A percentile compares a stretch with the other conserved stretches of the same genome.
Evolutionary conservation across 2,329 filamentous ascomycete genomes (phyloP).

Genomic region (Calonectria leucothoes): DNA sequence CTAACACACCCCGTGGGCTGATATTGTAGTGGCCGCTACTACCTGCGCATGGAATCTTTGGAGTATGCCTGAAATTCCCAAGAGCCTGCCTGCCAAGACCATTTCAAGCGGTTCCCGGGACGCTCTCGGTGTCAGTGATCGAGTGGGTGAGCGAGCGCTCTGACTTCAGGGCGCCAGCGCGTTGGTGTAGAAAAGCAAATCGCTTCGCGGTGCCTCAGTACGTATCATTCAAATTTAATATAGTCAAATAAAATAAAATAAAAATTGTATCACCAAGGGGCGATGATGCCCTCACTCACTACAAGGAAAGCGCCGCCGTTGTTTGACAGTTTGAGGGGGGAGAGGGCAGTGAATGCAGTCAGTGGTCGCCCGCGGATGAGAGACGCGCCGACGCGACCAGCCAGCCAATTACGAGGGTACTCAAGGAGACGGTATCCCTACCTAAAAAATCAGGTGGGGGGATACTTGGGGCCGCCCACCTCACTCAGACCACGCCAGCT

Average conservation of each 20-base stretch:
- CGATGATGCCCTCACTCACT: not conserved
- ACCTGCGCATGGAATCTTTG: not conserved
- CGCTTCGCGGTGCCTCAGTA: not conserved
- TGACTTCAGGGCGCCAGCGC: not conserved
- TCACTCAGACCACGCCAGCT: not conserved
- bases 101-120: not conserved
- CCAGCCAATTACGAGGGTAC: slow-evolving; percentile 1
- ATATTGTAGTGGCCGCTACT: not conserved
- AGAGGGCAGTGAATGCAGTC: not conserved
- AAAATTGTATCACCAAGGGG: not conserved
- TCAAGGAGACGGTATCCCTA: slow-evolving; percentile 21
- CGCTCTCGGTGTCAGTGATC: not conserved
- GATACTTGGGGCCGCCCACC: slow-evolving; percentile 16
- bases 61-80: not conserved
- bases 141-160: not conserved
- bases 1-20: slow-evolving; percentile 25
- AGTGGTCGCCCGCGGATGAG: slow-evolving; percentile 1
- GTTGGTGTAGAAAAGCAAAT: not conserved
- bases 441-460: slow-evolving; percentile 5
- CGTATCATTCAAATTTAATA: not conserved
- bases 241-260: not conserved
- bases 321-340: not conserved
- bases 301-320: not conserved
- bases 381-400: slow-evolving; percentile 37
- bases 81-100: not conserved